Conservation (phyloP, 106 monocot genomes). For the Dioscorea dumetorum region DNA sequence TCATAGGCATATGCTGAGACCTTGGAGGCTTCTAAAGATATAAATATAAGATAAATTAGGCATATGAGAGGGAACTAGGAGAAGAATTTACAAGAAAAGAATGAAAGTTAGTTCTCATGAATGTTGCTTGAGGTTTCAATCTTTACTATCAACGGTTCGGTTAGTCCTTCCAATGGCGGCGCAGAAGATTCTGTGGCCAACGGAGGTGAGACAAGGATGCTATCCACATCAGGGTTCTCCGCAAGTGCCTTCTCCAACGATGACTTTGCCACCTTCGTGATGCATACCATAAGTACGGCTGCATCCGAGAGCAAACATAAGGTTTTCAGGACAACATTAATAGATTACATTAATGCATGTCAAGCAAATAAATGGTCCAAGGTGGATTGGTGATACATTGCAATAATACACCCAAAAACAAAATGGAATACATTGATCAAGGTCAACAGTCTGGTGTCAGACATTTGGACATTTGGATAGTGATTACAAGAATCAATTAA, state of each 20-base stretch:
- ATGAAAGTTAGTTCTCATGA: slow-evolving; percentile 16
- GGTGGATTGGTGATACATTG: background rate
- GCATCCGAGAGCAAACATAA: slow-evolving; percentile 7
- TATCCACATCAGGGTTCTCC: slow-evolving; percentile 51
- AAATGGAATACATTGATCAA: no score
- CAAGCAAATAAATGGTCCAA: background rate
- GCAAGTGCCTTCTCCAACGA: slow-evolving; percentile 86
- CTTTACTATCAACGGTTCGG: slow-evolving; percentile 65
- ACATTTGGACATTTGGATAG: no score
- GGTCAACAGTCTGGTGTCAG: no score
- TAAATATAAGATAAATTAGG: no score
- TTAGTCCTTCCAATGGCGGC: slow-evolving; percentile 13
- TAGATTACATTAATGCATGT: background rate
- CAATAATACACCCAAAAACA: no score
- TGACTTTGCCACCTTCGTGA: slow-evolving; percentile 85
- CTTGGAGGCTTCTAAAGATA: no score
- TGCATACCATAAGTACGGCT: slow-evolving; percentile 66
- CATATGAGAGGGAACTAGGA: no score
- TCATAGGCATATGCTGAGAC: no score
- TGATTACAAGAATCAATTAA: no score
- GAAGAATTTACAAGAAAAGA: background rate
- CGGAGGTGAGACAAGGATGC: slow-evolving; percentile 36
- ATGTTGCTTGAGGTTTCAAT: slow-evolving; percentile 36
- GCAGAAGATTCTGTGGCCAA: slow-evolving; percentile 25
- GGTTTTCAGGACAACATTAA: no score